These are phyloP conservation scores for Aquilaria agallochum DNA, from an alignment of 441 rosid species.

Conservation along the genomic window DNA sequence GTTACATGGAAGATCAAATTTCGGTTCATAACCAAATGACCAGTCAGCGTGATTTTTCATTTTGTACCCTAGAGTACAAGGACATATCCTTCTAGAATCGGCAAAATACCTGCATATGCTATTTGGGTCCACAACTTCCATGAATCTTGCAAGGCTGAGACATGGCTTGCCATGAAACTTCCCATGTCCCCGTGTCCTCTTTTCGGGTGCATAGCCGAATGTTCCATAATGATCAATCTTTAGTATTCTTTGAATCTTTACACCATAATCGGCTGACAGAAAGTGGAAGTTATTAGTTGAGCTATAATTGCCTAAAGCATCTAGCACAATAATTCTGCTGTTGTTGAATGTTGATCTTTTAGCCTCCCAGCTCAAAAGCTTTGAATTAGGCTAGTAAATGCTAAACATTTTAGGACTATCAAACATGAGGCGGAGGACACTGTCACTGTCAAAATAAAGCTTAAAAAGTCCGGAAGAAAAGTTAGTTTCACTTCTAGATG, in stretches of 20 bases:
- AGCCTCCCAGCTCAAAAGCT: slow-evolving; percentile 2
- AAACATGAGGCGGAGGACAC: slow-evolving; percentile 10
- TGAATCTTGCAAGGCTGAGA: slow-evolving; percentile 16
- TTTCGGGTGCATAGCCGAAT: slow-evolving; percentile 18
- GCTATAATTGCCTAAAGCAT: slow-evolving; percentile 16
- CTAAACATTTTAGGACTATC: slow-evolving; percentile 5
- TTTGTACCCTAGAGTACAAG: slow-evolving; percentile 21
- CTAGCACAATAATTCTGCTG: slow-evolving; percentile 12
- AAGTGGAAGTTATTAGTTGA: slow-evolving; percentile 10
- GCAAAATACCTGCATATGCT: slow-evolving; percentile 19
- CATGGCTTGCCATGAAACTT: slow-evolving; percentile 22
- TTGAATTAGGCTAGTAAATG: slow-evolving; percentile 16
- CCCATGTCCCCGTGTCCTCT: slow-evolving; percentile 8
- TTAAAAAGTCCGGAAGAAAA: slow-evolving; percentile 12
- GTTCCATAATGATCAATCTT: slow-evolving; percentile 27
- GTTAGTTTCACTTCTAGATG: slow-evolving; percentile 10
- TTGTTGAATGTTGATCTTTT: slow-evolving; percentile 23
- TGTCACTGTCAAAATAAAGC: slow-evolving; percentile 9
- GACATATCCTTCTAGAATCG: slow-evolving; percentile 14
- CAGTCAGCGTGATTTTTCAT: slow-evolving; percentile 16
- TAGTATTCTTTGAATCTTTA: slow-evolving; percentile 8
- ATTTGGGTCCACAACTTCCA: slow-evolving; percentile 26
- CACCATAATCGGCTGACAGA: slow-evolving; percentile 19
- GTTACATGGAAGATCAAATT: slow-evolving; percentile 3
- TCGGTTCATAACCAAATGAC: slow-evolving; percentile 22